phyloP scores from a whole-genome alignment of 495 filamentous ascomycete genomes.

The Podospora bellae-mahoneyi region DNA sequence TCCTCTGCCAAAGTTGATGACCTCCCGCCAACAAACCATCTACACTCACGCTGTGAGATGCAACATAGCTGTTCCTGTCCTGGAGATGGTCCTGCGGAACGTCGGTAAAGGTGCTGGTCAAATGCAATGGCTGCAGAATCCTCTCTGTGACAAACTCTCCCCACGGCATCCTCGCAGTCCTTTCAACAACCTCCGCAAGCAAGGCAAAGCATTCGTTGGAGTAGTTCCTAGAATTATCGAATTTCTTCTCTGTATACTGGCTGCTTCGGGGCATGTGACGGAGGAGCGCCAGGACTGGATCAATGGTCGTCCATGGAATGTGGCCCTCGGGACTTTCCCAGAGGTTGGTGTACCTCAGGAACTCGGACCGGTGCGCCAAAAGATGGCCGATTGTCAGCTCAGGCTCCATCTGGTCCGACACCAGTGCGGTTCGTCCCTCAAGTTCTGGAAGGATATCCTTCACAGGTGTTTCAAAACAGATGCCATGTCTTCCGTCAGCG shows the following conservation, averaged over 20 bases:
- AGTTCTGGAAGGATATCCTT: constrained; percentile 15
- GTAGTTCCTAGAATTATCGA: constrained; percentile 20
- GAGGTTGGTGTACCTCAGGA: constrained; percentile 17
- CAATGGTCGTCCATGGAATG: constrained; percentile 13
- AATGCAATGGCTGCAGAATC: constrained; percentile 14
- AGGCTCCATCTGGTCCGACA: background rate
- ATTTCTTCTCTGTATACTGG: constrained; percentile 1
- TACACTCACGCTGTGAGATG: constrained; percentile 6
- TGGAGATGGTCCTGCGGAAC: background rate
- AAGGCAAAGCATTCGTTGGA: constrained; percentile 24
- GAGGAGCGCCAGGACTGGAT: constrained; percentile 14
- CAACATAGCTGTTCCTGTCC: constrained; percentile 4
- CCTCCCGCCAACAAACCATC: background rate
- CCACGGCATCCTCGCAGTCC: constrained; percentile 7
- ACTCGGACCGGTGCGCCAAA: constrained; percentile 22
- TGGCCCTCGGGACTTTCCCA: constrained; percentile 24
- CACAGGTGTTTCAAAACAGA: constrained; percentile 18
- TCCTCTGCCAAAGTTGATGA: background rate
- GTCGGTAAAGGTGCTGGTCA: constrained; percentile 15
- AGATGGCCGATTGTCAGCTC: constrained; percentile 22
- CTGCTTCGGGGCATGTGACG: constrained; percentile 7
- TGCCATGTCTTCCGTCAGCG: constrained; percentile 26
- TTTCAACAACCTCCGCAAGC: constrained; percentile 17
- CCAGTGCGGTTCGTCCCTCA: constrained; percentile 1
- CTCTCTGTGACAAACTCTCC: constrained; percentile 7